phyloP scores from a whole-genome alignment of 2,329 filamentous ascomycete species.

The Colletotrichum godetiae region DNA sequence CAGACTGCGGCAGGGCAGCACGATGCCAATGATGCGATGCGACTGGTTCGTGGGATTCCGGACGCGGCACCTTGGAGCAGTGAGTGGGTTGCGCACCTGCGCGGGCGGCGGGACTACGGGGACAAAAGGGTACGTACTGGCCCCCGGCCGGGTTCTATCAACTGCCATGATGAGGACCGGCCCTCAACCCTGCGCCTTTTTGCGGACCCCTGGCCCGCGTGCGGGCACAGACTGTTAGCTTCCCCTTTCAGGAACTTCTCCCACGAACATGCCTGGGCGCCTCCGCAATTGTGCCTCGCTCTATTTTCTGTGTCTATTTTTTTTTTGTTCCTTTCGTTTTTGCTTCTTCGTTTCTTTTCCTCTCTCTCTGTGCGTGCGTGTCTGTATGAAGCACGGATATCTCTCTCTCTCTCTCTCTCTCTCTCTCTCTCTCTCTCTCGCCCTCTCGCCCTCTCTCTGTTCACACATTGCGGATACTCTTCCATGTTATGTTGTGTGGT shows the following conservation, averaged over 20 bases:
- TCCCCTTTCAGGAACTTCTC: constrained; percentile 35
- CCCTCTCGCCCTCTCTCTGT: too few species aligned
- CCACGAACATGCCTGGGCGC: constrained; percentile 33
- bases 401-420: not conserved
- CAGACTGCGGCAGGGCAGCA: not conserved
- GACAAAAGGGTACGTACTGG: constrained; percentile 12
- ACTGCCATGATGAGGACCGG: constrained; percentile 35
- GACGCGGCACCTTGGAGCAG: constrained; percentile 24
- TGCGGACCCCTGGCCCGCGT: constrained; percentile 31
- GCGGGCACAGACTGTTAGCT: constrained; percentile 36
- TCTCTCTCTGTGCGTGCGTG: not conserved
- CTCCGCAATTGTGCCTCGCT: constrained; percentile 32
- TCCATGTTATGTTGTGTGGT: not conserved
- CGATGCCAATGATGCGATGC: constrained; percentile 30
- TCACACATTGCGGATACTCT: not conserved
- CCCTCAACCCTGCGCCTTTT: constrained; percentile 26
- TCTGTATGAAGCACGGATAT: not conserved
- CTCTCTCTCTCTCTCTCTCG: not conserved
- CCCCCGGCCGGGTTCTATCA: constrained; percentile 21
- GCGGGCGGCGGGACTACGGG: constrained; percentile 19
- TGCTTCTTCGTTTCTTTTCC: not conserved
- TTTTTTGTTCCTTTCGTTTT: not conserved
- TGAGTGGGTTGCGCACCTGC: constrained; percentile 24
- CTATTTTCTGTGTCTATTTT: constrained; percentile 19
- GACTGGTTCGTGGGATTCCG: constrained; percentile 35